Conservation (phyloP, 2,329 filamentous ascomycete genomes). For the Ophiostoma montium region DNA sequence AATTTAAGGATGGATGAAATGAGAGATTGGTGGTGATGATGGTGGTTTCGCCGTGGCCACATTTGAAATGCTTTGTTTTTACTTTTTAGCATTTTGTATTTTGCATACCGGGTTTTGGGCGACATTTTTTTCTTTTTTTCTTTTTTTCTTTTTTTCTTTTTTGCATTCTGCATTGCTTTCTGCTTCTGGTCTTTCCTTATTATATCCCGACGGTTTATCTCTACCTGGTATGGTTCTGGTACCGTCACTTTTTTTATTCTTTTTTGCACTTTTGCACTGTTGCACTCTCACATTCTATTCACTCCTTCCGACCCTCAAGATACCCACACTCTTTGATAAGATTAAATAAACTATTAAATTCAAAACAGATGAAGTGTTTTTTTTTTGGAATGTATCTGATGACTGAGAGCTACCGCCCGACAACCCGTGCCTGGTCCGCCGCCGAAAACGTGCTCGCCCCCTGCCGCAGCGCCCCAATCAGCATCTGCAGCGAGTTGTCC, state of each 20-base stretch:
- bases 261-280: conserved; percentile 3
- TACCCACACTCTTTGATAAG: conserved; percentile 1
- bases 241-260: not conserved
- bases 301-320: conserved; percentile 3
- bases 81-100: too few relatives aligned
- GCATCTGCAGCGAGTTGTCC: conserved; percentile 28
- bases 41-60: too few relatives aligned
- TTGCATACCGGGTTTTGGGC: not conserved
- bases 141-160: not conserved
- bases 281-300: conserved; percentile 1
- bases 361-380: not conserved
- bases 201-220: conserved; percentile 5
- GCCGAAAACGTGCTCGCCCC: conserved; percentile 46
- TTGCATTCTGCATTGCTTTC: not conserved
- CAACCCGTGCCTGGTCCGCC: conserved; percentile 27
- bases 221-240: too few relatives aligned
- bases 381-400: not conserved
- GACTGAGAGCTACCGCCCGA: conserved; percentile 4
- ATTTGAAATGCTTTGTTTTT: not conserved
- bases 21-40: too few relatives aligned
- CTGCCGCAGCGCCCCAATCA: conserved; percentile 55
- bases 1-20: not conserved
- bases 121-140: not conserved
- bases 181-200: conserved; percentile 9
- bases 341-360: not conserved